These are phyloP conservation scores for Komagataella populi DNA, from an alignment of 805 yeast species.

Conservation along the genomic window DNA sequence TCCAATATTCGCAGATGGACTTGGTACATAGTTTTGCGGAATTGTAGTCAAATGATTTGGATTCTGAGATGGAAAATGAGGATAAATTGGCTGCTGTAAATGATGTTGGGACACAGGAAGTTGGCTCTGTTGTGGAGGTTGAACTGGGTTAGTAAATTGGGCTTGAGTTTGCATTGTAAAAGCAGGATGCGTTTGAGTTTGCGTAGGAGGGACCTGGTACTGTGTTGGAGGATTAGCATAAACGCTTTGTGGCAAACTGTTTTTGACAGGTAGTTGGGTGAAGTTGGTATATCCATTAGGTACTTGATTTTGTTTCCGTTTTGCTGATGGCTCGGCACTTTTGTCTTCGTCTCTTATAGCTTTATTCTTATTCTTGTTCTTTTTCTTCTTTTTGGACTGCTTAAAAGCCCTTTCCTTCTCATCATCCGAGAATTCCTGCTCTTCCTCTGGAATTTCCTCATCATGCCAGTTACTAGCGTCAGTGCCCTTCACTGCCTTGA, in stretches of 20 bases:
- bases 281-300: not conserved
- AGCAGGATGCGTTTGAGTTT: not conserved
- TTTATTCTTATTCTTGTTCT: conserved; percentile 22
- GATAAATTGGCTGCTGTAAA: not conserved
- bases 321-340: not conserved
- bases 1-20: not conserved
- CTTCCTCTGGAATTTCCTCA: conserved; percentile 87
- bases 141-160: not conserved
- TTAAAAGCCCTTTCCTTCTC: conserved; percentile 72
- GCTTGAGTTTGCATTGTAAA: not conserved
- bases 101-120: not conserved
- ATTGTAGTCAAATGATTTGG: not conserved
- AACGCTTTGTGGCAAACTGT: not conserved
- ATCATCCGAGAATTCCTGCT: conserved; percentile 92
- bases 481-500: conserved; percentile 66
- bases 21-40: not conserved
- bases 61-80: not conserved
- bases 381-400: conserved; percentile 46
- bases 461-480: conserved; percentile 94
- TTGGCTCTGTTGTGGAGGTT: not conserved
- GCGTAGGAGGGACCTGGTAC: not conserved
- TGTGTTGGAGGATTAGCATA: not conserved
- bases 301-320: not conserved
- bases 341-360: not conserved
- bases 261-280: not conserved